phyloP scores from a whole-genome alignment of 805 yeast species.

The Dipodascopsis uninucleata region DNA sequence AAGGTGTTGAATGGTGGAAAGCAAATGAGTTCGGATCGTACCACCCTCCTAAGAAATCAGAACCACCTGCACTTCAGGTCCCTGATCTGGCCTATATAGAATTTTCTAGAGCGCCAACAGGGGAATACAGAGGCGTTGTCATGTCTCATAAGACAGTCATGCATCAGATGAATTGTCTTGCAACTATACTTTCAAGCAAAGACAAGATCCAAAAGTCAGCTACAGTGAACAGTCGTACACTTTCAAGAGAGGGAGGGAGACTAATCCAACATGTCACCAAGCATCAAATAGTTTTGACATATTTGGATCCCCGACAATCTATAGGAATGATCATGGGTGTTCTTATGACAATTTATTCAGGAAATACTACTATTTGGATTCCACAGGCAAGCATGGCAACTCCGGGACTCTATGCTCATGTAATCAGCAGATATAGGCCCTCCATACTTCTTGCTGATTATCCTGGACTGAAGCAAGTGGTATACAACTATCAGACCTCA shows the following conservation, averaged over 20 bases:
- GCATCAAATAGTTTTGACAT: slow-evolving; percentile 55
- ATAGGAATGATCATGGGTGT: slow-evolving; percentile 84
- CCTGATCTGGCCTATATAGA: slow-evolving; percentile 92
- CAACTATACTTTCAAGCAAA: slow-evolving; percentile 54
- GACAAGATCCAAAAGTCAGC: slow-evolving; percentile 22
- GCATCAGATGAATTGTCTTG: slow-evolving; percentile 79
- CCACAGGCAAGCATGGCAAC: slow-evolving; percentile 68
- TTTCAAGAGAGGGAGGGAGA: slow-evolving; percentile 4
- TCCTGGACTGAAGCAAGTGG: slow-evolving; percentile 81
- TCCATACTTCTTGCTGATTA: slow-evolving; percentile 80
- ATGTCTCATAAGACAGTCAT: slow-evolving; percentile 82
- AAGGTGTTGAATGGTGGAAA: slow-evolving; percentile 69
- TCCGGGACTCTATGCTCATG: slow-evolving; percentile 83
- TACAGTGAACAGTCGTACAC: slow-evolving; percentile 1
- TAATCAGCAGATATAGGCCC: slow-evolving; percentile 66
- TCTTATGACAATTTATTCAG: slow-evolving; percentile 75
- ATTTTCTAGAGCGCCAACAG: slow-evolving; percentile 83
- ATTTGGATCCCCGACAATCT: slow-evolving; percentile 69
- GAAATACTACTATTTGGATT: slow-evolving; percentile 76
- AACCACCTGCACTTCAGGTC: slow-evolving; percentile 62
- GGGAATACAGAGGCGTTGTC: slow-evolving; percentile 90
- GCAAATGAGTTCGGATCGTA: slow-evolving; percentile 83
- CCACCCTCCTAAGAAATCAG: slow-evolving; percentile 52
- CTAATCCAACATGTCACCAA: slow-evolving; percentile 35
- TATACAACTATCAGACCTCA: slow-evolving; percentile 84